These are phyloP conservation scores for Hondaea fermentalgiana DNA, from an alignment of 108 stramenopile genomes.

Conservation along the genomic window DNA sequence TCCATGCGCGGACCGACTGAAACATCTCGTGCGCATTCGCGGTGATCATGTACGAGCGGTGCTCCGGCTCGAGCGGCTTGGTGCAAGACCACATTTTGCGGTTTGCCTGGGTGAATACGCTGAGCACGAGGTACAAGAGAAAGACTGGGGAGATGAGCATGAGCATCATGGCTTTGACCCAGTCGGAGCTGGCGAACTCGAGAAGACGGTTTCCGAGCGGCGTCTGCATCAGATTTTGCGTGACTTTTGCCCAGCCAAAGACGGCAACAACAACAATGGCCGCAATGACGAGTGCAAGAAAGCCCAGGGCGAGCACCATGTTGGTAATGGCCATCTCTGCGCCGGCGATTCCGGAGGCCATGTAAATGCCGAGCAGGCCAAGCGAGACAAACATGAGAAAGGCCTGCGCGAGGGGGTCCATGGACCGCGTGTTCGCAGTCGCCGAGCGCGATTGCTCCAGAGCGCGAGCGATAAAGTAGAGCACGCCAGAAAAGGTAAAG, in stretches of 20 bases:
- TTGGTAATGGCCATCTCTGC: neutral
- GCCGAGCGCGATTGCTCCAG: neutral
- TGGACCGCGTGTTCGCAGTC: neutral
- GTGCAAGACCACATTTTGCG: neutral
- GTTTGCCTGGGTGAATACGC: neutral
- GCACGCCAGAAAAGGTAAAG: neutral
- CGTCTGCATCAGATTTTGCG: neutral
- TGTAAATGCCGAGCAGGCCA: neutral
- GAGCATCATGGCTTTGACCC: slow-evolving; percentile 11
- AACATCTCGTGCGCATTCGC: neutral
- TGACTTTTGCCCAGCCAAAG: neutral
- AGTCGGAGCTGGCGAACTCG: neutral
- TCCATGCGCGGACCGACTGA: neutral
- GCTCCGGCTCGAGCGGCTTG: neutral
- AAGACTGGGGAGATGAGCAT: neutral
- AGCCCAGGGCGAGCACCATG: neutral
- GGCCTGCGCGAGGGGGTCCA: neutral
- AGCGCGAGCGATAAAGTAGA: neutral
- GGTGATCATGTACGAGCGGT: neutral
- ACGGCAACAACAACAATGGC: neutral
- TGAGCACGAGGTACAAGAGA: neutral
- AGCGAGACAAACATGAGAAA: slow-evolving; percentile 1
- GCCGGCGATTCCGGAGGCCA: neutral
- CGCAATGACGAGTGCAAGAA: neutral
- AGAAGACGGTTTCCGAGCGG: neutral